Evolutionary conservation across 805 yeast species (phyloP).

Genomic region (Starmerella geochares): DNA sequence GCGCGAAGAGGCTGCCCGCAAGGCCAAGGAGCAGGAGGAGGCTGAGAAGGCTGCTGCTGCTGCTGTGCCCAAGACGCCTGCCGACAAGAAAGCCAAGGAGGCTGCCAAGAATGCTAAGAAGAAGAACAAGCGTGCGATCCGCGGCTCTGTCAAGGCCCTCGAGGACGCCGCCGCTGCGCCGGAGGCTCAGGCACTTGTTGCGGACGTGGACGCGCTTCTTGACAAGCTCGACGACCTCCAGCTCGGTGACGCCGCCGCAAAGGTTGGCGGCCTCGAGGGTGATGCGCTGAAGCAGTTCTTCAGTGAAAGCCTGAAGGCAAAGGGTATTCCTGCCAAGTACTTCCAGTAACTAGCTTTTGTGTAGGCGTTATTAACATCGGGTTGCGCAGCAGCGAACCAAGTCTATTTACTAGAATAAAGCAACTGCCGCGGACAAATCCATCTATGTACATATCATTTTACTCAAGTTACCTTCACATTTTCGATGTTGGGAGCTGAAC

Average conservation of each 20-base stretch:
- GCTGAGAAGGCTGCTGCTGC: constrained; percentile 67
- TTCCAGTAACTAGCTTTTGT: constrained; percentile 20
- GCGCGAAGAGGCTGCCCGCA: constrained; percentile 90
- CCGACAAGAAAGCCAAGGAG: constrained; percentile 75
- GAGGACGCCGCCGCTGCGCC: constrained; percentile 52
- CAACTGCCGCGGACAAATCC: neutral
- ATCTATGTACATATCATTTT: too few relatives aligned
- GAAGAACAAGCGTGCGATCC: constrained; percentile 87
- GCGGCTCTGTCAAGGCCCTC: constrained; percentile 71
- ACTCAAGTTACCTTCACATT: neutral
- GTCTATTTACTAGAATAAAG: neutral
- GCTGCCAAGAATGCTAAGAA: constrained; percentile 80
- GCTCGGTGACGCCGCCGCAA: constrained; percentile 62
- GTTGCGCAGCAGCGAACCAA: too few relatives aligned
- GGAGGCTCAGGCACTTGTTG: constrained; percentile 38
- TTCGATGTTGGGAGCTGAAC: neutral
- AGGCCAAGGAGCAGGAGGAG: constrained; percentile 83
- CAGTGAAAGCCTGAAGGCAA: constrained; percentile 20
- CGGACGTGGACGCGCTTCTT: constrained; percentile 68
- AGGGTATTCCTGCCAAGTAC: constrained; percentile 27
- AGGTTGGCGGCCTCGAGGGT: constrained; percentile 51
- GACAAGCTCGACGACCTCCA: constrained; percentile 72
- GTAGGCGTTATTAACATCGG: neutral
- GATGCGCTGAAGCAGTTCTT: constrained; percentile 40
- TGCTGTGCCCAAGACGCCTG: constrained; percentile 49